phyloP scores from a whole-genome alignment of 106 monocot genomes.

The Apostasia shenzhenica region DNA sequence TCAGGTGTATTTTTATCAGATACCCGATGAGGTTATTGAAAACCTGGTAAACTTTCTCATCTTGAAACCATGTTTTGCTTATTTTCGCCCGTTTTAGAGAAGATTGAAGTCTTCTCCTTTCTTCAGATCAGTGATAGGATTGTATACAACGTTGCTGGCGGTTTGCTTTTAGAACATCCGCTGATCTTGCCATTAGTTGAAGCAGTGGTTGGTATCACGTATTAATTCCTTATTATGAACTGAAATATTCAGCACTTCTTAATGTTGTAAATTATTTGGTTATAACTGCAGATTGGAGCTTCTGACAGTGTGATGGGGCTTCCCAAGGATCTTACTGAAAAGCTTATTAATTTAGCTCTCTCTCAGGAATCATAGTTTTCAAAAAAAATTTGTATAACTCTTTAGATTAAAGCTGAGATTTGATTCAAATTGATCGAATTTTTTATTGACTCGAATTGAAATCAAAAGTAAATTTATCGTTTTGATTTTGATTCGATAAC shows the following conservation, averaged over 20 bases:
- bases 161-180: constrained; percentile 78
- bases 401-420: too few species aligned
- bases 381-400: too few species aligned
- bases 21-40: constrained; percentile 69
- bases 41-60: constrained; percentile 42
- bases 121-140: constrained; percentile 67
- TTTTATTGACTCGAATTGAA: too few species aligned
- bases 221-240: neutral
- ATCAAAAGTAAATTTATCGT: too few species aligned
- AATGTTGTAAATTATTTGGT: neutral
- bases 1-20: constrained; percentile 91
- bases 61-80: neutral
- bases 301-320: constrained; percentile 84
- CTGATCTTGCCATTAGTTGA: constrained; percentile 70
- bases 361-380: neutral
- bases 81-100: neutral
- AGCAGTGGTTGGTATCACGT: constrained; percentile 48
- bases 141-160: constrained; percentile 78
- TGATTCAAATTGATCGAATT: too few species aligned
- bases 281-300: constrained; percentile 47
- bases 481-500: too few species aligned
- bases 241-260: too few species aligned
- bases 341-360: constrained; percentile 49
- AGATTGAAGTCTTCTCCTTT: neutral
- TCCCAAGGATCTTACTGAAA: constrained; percentile 64